phyloP scores from a whole-genome alignment of 495 filamentous ascomycete genomes.

The Lindgomyces ingoldianus region DNA sequence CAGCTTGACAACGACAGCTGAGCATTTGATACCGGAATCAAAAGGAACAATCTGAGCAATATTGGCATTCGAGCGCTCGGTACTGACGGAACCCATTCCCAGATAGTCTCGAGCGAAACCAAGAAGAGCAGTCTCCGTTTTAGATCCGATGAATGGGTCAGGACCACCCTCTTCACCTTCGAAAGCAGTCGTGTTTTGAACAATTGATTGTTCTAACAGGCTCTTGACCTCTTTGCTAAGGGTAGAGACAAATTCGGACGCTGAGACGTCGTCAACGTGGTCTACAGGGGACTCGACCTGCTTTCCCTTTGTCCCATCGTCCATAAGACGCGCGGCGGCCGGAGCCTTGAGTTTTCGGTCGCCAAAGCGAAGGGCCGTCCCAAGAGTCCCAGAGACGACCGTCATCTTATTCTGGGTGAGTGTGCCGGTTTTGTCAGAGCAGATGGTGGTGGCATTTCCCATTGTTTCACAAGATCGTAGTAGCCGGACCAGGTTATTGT shows the following conservation, averaged over 20 bases:
- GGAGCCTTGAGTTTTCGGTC: slow-evolving; percentile 31
- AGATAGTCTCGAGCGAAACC: slow-evolving; percentile 61
- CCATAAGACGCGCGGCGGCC: background rate
- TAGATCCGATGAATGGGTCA: slow-evolving; percentile 67
- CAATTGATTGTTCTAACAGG: slow-evolving; percentile 62
- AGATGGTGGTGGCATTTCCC: slow-evolving; percentile 95
- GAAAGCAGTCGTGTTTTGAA: slow-evolving; percentile 68
- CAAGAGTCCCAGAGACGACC: slow-evolving; percentile 63
- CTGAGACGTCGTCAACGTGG: slow-evolving; percentile 50
- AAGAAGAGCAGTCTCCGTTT: slow-evolving; percentile 70
- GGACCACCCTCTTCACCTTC: slow-evolving; percentile 55
- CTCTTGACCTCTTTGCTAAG: slow-evolving; percentile 55
- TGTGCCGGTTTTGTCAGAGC: slow-evolving; percentile 96
- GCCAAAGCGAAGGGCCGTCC: slow-evolving; percentile 59
- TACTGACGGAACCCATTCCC: slow-evolving; percentile 60
- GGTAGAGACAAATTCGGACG: slow-evolving; percentile 60
- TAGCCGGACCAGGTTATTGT: slow-evolving; percentile 90
- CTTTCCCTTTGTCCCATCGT: slow-evolving; percentile 43
- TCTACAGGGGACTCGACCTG: slow-evolving; percentile 35
- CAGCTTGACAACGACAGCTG: slow-evolving; percentile 65
- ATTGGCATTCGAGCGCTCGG: slow-evolving; percentile 61
- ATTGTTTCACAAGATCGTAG: slow-evolving; percentile 97
- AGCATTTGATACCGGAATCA: slow-evolving; percentile 68
- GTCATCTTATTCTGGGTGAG: slow-evolving; percentile 78
- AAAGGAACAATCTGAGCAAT: slow-evolving; percentile 68